phyloP scores from a whole-genome alignment of 495 filamentous ascomycete species.

The Lophium mytilinum region DNA sequence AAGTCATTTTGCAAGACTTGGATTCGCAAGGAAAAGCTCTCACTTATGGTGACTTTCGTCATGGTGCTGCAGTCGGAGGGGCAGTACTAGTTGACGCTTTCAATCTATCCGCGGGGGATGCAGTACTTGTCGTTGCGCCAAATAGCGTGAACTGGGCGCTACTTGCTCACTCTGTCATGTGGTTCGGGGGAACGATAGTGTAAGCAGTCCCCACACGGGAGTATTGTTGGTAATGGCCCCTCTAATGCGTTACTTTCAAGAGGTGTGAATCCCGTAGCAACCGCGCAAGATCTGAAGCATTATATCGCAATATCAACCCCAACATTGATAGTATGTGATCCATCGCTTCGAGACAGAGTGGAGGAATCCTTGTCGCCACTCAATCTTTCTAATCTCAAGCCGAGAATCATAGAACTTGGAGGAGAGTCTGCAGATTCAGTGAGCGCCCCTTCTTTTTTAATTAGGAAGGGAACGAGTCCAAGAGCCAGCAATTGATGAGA shows the following conservation, averaged over 20 bases:
- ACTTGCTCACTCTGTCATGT: slow-evolving; percentile 10
- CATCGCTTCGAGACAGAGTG: neutral
- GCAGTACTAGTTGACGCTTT: slow-evolving; percentile 5
- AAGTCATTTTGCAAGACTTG: slow-evolving; percentile 13
- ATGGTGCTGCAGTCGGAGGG: slow-evolving; percentile 1
- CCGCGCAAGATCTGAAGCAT: neutral
- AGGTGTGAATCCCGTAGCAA: slow-evolving; percentile 4
- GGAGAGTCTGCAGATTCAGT: neutral
- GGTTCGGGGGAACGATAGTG: slow-evolving; percentile 8
- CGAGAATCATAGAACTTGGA: neutral
- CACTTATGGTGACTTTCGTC: slow-evolving; percentile 12
- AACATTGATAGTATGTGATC: neutral
- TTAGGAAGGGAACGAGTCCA: neutral
- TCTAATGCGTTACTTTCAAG: neutral
- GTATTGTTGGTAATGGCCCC: too few relatives aligned
- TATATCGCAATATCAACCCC: neutral
- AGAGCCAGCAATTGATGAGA: too few relatives aligned
- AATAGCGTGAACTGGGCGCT: slow-evolving; percentile 13
- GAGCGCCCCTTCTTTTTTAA: neutral
- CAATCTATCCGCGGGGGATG: slow-evolving; percentile 1
- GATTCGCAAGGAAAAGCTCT: slow-evolving; percentile 1
- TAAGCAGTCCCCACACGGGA: neutral
- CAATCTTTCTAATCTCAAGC: neutral
- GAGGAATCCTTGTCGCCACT: neutral
- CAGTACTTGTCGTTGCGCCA: slow-evolving; percentile 5